These are phyloP conservation scores for Halteria grandinella DNA, from an alignment of 73 alveolate species.

Conservation along the genomic window DNA sequence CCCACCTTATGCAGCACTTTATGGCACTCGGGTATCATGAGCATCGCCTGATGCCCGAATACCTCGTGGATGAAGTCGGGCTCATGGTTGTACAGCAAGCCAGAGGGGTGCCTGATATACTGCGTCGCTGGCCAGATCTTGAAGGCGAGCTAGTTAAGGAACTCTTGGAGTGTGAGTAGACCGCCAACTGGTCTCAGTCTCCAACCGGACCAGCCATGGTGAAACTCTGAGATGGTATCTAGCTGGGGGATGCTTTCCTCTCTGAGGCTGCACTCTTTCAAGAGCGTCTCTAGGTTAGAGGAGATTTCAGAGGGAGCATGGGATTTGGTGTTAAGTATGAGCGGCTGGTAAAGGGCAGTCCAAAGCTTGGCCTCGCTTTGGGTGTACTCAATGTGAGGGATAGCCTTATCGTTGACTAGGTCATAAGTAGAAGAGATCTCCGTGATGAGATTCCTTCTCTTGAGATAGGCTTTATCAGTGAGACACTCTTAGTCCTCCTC, in stretches of 20 bases:
- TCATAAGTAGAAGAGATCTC: too few species aligned
- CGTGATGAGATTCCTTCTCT: too few species aligned
- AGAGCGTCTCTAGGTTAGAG: too few species aligned
- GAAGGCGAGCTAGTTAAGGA: constrained; percentile 71
- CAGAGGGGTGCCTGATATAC: constrained; percentile 47
- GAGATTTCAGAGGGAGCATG: too few species aligned
- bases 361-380: too few species aligned
- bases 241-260: constrained; percentile 55
- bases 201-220: constrained; percentile 61
- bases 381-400: too few species aligned
- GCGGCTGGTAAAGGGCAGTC: too few species aligned
- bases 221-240: constrained; percentile 57
- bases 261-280: too few species aligned
- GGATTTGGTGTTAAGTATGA: too few species aligned
- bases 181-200: constrained; percentile 68
- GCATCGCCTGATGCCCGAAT: constrained; percentile 70
- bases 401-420: too few species aligned
- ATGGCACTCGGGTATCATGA: constrained; percentile 69
- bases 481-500: too few species aligned
- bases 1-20: constrained; percentile 68
- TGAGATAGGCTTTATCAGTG: too few species aligned
- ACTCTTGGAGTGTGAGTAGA: constrained; percentile 64
- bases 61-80: constrained; percentile 72
- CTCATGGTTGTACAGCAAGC: constrained; percentile 64
- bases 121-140: constrained; percentile 37